Evolutionary conservation across 2,329 filamentous ascomycete species (phyloP), one percentile per base, ranked within the genome.

Genomic region (Trichoderma sp.): DNA sequence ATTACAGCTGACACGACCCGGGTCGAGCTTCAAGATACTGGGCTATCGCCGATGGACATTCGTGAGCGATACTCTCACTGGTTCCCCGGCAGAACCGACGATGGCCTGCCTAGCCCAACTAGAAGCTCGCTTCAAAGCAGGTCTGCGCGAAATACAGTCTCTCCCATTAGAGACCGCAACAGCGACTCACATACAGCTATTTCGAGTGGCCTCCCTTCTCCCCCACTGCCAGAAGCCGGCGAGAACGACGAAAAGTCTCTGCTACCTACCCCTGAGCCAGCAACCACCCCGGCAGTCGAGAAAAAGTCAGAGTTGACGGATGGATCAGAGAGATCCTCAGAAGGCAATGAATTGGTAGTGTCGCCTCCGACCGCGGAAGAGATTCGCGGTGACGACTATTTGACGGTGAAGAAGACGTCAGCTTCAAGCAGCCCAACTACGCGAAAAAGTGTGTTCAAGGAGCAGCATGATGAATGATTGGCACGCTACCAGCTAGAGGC

Each of bases 21-120:
- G 0, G 73, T 72, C 17, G 83, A 86, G 67, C 77, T 86, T 3
- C 76, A 79, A 19, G 79, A 79, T 64, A 80, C 78, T 1, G 76
- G 76, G 15, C 72, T 81, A 17, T 74, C 77, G 0, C 76, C 76
- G 7, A 68, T 76, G 14, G 77, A 81, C 2, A 73, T 81, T n/a
- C 75, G 80, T 54, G 74, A 76, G 62, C 75, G 72, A 51, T 69
- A 76, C 65, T 72, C 74, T 14, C 69, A 69, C 59, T 68, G 74
- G 44, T 66, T 69, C 28, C 62, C 59, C 5, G 56, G 62, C 52
- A 67, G 71, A 24, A 26, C 65, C 6, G 65, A 64, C 14, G 50
- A 51, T 5, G 69, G 71, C 3, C 50, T 68, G 19, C 67, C 71
- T 7, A 57, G 51, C 7, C 68, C 59, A 15, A 64, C 65, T 10